A percentile compares a stretch with the other conserved stretches of the same genome.
Evolutionary conservation across 2,329 filamentous ascomycete genomes (phyloP).

Genomic region (Hypoxylon sp.): DNA sequence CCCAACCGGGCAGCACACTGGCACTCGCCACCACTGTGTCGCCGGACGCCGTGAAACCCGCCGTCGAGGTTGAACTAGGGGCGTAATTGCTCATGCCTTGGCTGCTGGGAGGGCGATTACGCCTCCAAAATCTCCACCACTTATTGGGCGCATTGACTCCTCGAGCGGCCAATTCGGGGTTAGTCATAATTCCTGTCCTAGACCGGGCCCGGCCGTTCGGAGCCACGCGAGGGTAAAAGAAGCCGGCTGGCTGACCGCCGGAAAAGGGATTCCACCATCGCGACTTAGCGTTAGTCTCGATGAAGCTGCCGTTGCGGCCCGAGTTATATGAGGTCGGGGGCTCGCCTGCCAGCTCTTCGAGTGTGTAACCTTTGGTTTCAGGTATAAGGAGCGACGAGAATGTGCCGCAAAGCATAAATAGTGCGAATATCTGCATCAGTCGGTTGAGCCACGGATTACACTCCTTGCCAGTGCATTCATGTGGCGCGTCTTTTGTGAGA

Average conservation of each 20-base stretch:
- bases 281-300: slow-evolving; percentile 52
- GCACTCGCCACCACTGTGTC: slow-evolving; percentile 41
- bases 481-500: slow-evolving; percentile 68
- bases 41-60: slow-evolving; percentile 40
- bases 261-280: slow-evolving; percentile 63
- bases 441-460: slow-evolving; percentile 76
- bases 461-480: slow-evolving; percentile 63
- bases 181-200: slow-evolving; percentile 60
- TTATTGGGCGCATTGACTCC: slow-evolving; percentile 39
- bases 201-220: slow-evolving; percentile 47
- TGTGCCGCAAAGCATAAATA: slow-evolving; percentile 83
- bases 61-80: slow-evolving; percentile 51
- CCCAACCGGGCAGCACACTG: slow-evolving; percentile 56
- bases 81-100: slow-evolving; percentile 32
- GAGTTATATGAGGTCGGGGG: slow-evolving; percentile 71
- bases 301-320: slow-evolving; percentile 66
- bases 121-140: slow-evolving; percentile 44
- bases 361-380: slow-evolving; percentile 80
- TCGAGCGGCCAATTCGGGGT: slow-evolving; percentile 57
- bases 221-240: slow-evolving; percentile 60
- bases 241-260: slow-evolving; percentile 67
- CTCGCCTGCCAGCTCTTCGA: slow-evolving; percentile 80
- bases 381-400: slow-evolving; percentile 80
- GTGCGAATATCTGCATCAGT: slow-evolving; percentile 82
- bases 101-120: slow-evolving; percentile 22